Percentiles rank a stretch among this genome's conserved stretches.
phyloP scores from a whole-genome alignment of 2,329 filamentous ascomycete species.

The Xylariaceae sp. region DNA sequence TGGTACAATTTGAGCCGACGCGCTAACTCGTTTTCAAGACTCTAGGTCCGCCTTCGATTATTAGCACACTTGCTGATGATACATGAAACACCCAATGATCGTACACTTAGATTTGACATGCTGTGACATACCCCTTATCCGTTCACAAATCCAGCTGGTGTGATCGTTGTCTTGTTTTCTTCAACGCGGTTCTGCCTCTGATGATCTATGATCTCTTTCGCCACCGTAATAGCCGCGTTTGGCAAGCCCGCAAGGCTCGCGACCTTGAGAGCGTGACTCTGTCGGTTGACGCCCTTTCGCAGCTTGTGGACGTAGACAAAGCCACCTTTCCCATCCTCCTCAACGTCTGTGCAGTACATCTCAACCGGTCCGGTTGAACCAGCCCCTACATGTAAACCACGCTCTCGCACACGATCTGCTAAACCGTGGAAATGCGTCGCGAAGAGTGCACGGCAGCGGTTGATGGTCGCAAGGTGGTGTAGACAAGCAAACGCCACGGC shows the following conservation, averaged over 20 bases:
- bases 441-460: slow-evolving; percentile 77
- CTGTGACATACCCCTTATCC: not conserved
- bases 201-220: slow-evolving; percentile 50
- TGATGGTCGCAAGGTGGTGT: slow-evolving; percentile 75
- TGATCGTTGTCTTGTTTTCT: not conserved
- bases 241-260: slow-evolving; percentile 81
- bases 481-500: slow-evolving; percentile 88
- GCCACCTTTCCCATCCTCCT: slow-evolving; percentile 63
- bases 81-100: not conserved
- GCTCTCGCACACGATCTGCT: slow-evolving; percentile 66
- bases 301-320: slow-evolving; percentile 88
- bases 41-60: not conserved
- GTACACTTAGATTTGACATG: not conserved
- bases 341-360: slow-evolving; percentile 85
- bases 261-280: slow-evolving; percentile 94
- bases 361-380: slow-evolving; percentile 44
- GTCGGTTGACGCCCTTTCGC: slow-evolving; percentile 74
- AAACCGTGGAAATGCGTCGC: slow-evolving; percentile 92
- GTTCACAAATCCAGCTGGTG: not conserved
- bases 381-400: slow-evolving; percentile 35
- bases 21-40: slow-evolving; percentile 19
- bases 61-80: not conserved
- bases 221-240: slow-evolving; percentile 64
- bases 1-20: slow-evolving; percentile 1
- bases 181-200: not conserved